Percentiles rank a stretch among this genome's conserved stretches.
phyloP scores from a whole-genome alignment of 805 yeast species.

The Priceomyces haplophilus region DNA sequence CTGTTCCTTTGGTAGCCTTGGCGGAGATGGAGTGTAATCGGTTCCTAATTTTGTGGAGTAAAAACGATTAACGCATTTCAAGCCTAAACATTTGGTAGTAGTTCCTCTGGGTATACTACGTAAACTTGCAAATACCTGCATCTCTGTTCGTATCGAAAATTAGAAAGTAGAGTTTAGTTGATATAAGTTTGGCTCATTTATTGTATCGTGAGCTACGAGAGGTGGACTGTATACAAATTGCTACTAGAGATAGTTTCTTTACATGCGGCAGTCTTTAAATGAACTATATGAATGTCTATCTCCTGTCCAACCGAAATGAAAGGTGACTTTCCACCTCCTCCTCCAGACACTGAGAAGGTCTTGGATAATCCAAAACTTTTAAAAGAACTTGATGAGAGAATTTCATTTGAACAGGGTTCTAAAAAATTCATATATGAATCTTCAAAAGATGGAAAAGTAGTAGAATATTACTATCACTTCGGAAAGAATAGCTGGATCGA shows the following conservation, averaged over 20 bases:
- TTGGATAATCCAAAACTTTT: constrained; percentile 5
- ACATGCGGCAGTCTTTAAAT: no score
- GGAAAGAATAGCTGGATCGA: constrained; percentile 20
- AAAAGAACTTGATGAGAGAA: constrained; percentile 20
- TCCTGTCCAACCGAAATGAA: constrained; percentile 3
- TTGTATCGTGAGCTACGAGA: no score
- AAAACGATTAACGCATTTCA: constrained; percentile 4
- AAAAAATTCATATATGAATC: constrained; percentile 21
- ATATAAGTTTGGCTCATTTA: no score
- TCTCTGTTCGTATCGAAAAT: no score
- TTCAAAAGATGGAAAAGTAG: constrained; percentile 6
- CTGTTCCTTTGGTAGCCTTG: constrained; percentile 70
- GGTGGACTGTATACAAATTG: no score
- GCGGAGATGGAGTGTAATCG: constrained; percentile 49
- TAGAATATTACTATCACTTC: constrained; percentile 22
- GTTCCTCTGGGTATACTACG: no score
- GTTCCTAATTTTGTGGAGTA: constrained; percentile 21
- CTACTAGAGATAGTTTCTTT: no score
- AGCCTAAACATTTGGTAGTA: no score
- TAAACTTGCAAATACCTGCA: no score
- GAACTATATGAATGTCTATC: no score
- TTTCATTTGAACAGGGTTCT: constrained; percentile 20
- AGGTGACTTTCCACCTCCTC: constrained; percentile 15
- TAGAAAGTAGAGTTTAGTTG: no score
- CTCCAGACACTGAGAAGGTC: constrained; percentile 12